Evolutionary conservation across 1,139 yeast species (phyloP), one percentile per base, ranked within the genome.

Genomic region (Lodderomyces parapsilosis): DNA sequence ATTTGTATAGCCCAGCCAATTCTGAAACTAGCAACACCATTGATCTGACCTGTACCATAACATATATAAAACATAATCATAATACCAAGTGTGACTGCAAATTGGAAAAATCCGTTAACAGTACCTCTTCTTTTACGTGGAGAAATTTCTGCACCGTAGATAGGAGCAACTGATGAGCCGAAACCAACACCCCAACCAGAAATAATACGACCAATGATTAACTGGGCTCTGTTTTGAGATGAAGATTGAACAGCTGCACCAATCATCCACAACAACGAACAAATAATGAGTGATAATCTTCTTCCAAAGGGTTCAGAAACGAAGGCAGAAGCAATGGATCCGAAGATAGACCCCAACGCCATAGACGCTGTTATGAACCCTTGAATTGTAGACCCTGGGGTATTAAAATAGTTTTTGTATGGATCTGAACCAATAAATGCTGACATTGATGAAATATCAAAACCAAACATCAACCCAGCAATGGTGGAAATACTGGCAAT

Each of bases 161-260:
- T 85, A 4, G 91, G 87, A 35, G 86, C 78, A 48, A 81, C 79
- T 13, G 90, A 76, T 2, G 90, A 82, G 54, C 86, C 83, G 45
- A 83, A 65, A 38, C 94, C 94, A 48, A 84, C 74, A 44, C 86
- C 84, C 41, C 81, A 48, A 46, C 94, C 94, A 41, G 85, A 75
- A 43, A 85, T 65, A 36, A 78, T 60, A 57, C 94, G 77, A 20
- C 91, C 90, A 35, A 71, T 56, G 36, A 82, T 73, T 34, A 81
- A 71, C 55, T 76, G 80, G 25, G 69, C 71, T 37, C 62, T 59
- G 51, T 70, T 65, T 41, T 76, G 74, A 32, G 76, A 55, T 23
- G 78, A 71, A 23, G 77, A 71, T 53, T 65, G 70, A 42, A 78
- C 62, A 39, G 76, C 65, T 39, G 81, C 76, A 56, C 83, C 83